Evolutionary conservation across 176 grass and related monocot genomes (phyloP), one percentile per base, ranked within the genome.

Genomic region (Cocos nucifera): DNA sequence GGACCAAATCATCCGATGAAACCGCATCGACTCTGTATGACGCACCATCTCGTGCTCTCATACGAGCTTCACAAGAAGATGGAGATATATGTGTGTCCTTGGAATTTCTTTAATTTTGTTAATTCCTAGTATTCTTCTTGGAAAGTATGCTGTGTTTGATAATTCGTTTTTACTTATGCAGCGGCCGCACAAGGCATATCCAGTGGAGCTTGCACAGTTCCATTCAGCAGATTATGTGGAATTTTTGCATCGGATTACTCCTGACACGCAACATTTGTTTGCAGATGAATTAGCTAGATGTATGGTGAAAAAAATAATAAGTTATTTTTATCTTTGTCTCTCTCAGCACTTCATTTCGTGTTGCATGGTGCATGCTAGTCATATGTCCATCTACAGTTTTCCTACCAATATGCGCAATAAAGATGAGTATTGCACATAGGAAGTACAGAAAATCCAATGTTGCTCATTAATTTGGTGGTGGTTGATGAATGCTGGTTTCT

Each of bases 1-100:
- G 92, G 92, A 59, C 92, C 92, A 26, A 97, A 97, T 73, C 92
- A 97, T 44, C 92, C 92, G 16, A 97, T 97, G 92, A 97, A 97
- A 60, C 92, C 92, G 6, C 92, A 97, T 77, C 92, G 92, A 39
- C 78, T 97, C 66, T 97, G 92, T 79, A 97, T 97, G 87, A 91
- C 92, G 56, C 92, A 97, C 70, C 81, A 87, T 81, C 87, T 97
- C 32, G 92, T 97, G 49, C 81, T 97, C 57, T 90, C 87, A 15
- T 97, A 97, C 80, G 87, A 68, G 5, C 92, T 97, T 80, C 84
- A 97, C 69, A 83, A 90, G 64, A 97, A 90, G 73, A 91, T 97
- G 92, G 92, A 97, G 83, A 97, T 97, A 69, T 97, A 85, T 88
- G 92, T 91, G 56, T 66, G 87, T 82, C 75, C 64, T 73, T 20